phyloP scores from a whole-genome alignment of 1,284 basidiomycete genomes.

The Tilletia caries region DNA sequence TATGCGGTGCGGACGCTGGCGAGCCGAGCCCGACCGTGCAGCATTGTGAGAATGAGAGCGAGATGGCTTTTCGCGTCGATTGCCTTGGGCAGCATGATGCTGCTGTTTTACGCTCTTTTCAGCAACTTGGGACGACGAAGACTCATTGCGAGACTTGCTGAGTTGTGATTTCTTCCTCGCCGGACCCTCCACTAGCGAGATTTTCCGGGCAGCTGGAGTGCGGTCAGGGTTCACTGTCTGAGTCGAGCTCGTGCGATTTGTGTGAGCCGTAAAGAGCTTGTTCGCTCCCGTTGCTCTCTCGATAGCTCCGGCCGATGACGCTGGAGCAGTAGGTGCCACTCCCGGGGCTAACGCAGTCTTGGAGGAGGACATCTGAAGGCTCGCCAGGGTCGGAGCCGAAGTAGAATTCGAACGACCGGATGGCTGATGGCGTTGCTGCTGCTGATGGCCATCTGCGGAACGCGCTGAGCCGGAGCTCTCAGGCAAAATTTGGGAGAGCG shows the following conservation, averaged over 20 bases:
- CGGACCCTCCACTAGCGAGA: not conserved
- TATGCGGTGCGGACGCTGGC: not conserved
- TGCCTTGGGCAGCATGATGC: no score
- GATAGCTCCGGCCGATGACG: no score
- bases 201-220: not conserved
- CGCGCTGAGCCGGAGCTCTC: not conserved
- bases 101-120: no score
- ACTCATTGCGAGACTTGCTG: not conserved
- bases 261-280: not conserved
- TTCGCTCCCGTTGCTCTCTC: no score
- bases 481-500: slow-evolving; percentile 35
- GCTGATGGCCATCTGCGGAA: slow-evolving; percentile 2
- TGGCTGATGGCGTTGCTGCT: not conserved
- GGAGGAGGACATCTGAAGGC: not conserved
- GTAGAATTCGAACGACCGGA: not conserved
- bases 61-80: no score
- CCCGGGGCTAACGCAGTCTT: no score
- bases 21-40: not conserved
- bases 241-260: not conserved
- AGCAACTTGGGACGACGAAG: not conserved
- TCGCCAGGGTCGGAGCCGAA: not conserved
- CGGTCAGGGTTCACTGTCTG: slow-evolving; percentile 1
- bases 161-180: not conserved
- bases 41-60: no score
- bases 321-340: no score